These are phyloP conservation scores for Stagonosporopsis rhizophila DNA, from an alignment of 2,329 filamentous ascomycete species.

Conservation along the genomic window DNA sequence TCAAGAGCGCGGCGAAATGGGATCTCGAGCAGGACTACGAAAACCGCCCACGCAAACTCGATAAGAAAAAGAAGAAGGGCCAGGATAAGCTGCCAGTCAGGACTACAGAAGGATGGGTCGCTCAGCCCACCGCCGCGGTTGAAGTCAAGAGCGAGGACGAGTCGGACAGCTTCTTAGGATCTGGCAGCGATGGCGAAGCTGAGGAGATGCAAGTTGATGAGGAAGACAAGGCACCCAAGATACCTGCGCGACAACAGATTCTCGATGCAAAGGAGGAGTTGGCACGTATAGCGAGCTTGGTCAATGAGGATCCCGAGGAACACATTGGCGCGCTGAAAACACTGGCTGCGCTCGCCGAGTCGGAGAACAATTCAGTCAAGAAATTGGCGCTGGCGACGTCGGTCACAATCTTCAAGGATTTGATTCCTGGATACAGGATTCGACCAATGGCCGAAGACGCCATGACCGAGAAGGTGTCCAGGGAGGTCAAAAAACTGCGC, in stretches of 20 bases:
- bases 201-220: slow-evolving; percentile 49
- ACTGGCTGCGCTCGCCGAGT: slow-evolving; percentile 75
- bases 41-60: slow-evolving; percentile 74
- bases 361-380: slow-evolving; percentile 74
- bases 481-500: slow-evolving; percentile 84
- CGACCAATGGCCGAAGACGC: slow-evolving; percentile 79
- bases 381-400: slow-evolving; percentile 89
- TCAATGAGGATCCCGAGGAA: slow-evolving; percentile 95
- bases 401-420: slow-evolving; percentile 89
- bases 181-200: slow-evolving; percentile 60
- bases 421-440: slow-evolving; percentile 96
- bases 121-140: slow-evolving; percentile 58
- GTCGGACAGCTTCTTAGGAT: slow-evolving; percentile 69
- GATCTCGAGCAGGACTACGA: slow-evolving; percentile 94
- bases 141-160: slow-evolving; percentile 60
- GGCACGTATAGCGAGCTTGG: slow-evolving; percentile 76
- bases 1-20: slow-evolving; percentile 81
- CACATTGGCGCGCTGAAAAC: slow-evolving; percentile 80
- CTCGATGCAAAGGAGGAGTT: slow-evolving; percentile 89
- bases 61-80: slow-evolving; percentile 68
- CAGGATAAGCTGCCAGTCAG: slow-evolving; percentile 83
- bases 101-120: slow-evolving; percentile 76
- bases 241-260: slow-evolving; percentile 81
- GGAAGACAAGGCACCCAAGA: slow-evolving; percentile 64
- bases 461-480: slow-evolving; percentile 81